Evolutionary conservation across 345 rosid genomes (phyloP), one percentile per base, ranked within the genome.

Genomic region (Eutrema heterophyllum): DNA sequence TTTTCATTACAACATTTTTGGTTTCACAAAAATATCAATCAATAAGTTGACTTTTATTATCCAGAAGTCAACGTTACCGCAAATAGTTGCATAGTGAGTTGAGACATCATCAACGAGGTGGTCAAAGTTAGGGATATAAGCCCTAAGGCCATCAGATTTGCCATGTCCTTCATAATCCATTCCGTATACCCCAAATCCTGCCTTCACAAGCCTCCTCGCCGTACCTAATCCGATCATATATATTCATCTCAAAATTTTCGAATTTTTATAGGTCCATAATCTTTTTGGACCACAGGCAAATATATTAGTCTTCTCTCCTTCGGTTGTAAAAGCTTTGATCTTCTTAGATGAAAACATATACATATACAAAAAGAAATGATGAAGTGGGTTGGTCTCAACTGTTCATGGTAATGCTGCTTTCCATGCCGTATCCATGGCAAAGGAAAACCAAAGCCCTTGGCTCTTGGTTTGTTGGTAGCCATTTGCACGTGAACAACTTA

Each of bases 111-210:
- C 82, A 53, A 88, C 81, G 14, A 91, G 60, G 32, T 69, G 48
- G 12, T 88, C 88, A 69, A 95, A 86, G 55, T 69, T 82, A 11
- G 79, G 54, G 26, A 94, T 36, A 46, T 77, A 87, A 55, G 75
- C 88, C 0, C 68, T 54, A 58, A 87, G 56, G 10, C 98, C 96
- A 9, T 43, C 69, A 32, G 99, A 94, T 74, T 87, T 89, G 46
- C 99, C 99, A 72, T 94, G 98, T 9, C 98, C 96, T 84, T 88
- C 93, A 44, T 85, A 91, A 78, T 94, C 98, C 15, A 94, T 87
- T 14, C 96, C 98, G 45, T 89, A 83, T 1, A 87, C 88, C 2
- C 80, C 95, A 75, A 53, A 91, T 2, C 96, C 96, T 4, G 80
- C 84, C 12, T 83, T 81, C 67, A 78, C 93, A n/a, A 95, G 81